Conservation (phyloP, 2,329 filamentous ascomycete genomes). For the Alternaria ethzedia region DNA sequence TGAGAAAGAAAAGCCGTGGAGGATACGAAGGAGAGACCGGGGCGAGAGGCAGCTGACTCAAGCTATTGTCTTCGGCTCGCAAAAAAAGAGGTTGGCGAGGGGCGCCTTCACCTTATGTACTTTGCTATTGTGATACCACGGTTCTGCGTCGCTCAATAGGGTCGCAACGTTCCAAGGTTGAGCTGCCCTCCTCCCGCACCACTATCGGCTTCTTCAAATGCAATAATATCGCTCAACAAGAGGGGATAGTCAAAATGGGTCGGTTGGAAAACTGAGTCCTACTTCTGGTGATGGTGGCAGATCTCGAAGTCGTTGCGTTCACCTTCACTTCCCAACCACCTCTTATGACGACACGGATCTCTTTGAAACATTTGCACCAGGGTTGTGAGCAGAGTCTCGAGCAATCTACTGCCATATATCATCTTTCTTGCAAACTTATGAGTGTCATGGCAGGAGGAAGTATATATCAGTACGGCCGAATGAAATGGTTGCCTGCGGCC, state of each 20-base stretch:
- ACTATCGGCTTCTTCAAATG: not conserved
- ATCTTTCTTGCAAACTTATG: not conserved
- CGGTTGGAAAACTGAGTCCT: not conserved
- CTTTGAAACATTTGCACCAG: no score
- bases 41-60: no score
- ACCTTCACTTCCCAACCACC: not conserved
- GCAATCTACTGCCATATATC: rapidly evolving
- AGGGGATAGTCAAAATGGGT: not conserved
- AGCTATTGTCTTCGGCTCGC: not conserved
- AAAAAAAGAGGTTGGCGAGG: not conserved
- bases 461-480: not conserved
- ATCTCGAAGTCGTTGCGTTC: not conserved
- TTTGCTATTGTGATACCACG: not conserved
- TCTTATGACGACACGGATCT: not conserved
- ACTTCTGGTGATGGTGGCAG: not conserved
- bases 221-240: not conserved
- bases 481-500: not conserved
- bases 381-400: not conserved
- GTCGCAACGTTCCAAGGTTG: not conserved
- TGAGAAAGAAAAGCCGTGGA: not conserved
- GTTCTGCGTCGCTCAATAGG: not conserved
- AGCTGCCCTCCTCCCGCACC: not conserved
- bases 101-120: not conserved
- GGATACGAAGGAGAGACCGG: not conserved
- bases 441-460: not conserved